Conservation (phyloP, 1,284 basidiomycete species). For the Sanghuangporus sanghuang region DNA sequence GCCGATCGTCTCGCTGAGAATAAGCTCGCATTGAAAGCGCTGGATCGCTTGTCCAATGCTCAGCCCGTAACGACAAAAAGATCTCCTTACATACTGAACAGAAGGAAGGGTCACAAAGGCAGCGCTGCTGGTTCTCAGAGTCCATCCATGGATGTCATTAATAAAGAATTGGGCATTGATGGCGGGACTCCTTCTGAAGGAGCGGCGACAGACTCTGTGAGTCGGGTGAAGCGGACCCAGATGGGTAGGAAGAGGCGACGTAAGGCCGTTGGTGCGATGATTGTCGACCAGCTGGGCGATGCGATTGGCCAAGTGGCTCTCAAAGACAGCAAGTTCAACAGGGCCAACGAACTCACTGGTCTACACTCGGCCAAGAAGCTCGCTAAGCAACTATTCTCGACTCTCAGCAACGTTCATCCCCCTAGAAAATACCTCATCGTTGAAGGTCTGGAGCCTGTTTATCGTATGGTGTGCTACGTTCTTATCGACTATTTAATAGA, state of each 20-base stretch:
- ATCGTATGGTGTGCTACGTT: slow-evolving; percentile 1
- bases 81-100: slow-evolving; percentile 23
- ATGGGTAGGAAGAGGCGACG: slow-evolving; percentile 37
- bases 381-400: slow-evolving; percentile 69
- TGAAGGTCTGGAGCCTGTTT: slow-evolving; percentile 41
- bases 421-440: slow-evolving; percentile 56
- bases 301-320: slow-evolving; percentile 69
- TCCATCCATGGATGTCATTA: slow-evolving; percentile 27
- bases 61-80: slow-evolving; percentile 36
- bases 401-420: slow-evolving; percentile 57
- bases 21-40: slow-evolving; percentile 57
- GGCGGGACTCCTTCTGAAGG: background rate
- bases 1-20: slow-evolving; percentile 70
- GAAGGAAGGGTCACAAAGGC: slow-evolving; percentile 33
- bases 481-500: slow-evolving; percentile 33
- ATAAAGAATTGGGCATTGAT: slow-evolving; percentile 14
- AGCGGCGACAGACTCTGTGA: slow-evolving; percentile 12
- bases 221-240: slow-evolving; percentile 19
- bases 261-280: slow-evolving; percentile 55
- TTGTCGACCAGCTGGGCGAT: slow-evolving; percentile 67
- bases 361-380: slow-evolving; percentile 67
- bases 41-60: slow-evolving; percentile 65
- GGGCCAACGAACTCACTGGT: slow-evolving; percentile 48
- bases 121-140: slow-evolving; percentile 25
- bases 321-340: slow-evolving; percentile 59